These are phyloP conservation scores for Echinosophora koreensis DNA, from an alignment of 306 rosid genomes.

Conservation along the genomic window DNA sequence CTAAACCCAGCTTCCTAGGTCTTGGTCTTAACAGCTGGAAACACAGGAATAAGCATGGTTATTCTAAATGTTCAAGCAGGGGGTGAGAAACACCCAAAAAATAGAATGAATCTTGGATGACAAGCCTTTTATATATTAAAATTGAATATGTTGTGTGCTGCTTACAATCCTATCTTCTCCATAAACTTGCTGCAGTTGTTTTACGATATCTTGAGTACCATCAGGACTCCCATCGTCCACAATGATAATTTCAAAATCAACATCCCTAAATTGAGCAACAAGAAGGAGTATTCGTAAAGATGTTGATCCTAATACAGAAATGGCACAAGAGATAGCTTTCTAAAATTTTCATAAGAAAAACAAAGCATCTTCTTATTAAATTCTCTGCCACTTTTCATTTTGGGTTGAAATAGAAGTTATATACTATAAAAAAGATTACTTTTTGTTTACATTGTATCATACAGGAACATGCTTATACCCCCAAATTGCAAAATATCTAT, in stretches of 20 bases:
- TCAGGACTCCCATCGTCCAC: constrained; percentile 99
- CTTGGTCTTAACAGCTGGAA: constrained; percentile 85
- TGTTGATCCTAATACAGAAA: constrained; percentile 19
- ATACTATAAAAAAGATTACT: not conserved
- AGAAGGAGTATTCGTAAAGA: constrained; percentile 6
- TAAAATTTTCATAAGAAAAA: not conserved
- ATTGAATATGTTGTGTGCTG: constrained; percentile 9
- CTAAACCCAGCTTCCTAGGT: constrained; percentile 92
- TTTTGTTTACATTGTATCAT: not conserved
- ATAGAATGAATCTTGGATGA: constrained; percentile 9
- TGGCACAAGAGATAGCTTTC: not conserved
- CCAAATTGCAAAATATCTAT: constrained; percentile 12
- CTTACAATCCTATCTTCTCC: constrained; percentile 93
- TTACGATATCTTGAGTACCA: constrained; percentile 88
- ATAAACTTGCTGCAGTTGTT: constrained; percentile 83
- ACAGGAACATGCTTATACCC: not conserved
- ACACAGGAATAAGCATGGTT: constrained; percentile 35
- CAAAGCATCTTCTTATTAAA: not conserved
- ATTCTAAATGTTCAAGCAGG: constrained; percentile 9
- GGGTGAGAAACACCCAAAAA: not conserved
- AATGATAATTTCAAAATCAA: constrained; percentile 84
- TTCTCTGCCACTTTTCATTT: not conserved
- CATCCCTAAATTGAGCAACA: constrained; percentile 63
- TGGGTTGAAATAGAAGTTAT: not conserved
- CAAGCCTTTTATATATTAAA: constrained; percentile 3